Conservation (phyloP, 2,329 filamentous ascomycete genomes). For the Phialophora expanda region DNA sequence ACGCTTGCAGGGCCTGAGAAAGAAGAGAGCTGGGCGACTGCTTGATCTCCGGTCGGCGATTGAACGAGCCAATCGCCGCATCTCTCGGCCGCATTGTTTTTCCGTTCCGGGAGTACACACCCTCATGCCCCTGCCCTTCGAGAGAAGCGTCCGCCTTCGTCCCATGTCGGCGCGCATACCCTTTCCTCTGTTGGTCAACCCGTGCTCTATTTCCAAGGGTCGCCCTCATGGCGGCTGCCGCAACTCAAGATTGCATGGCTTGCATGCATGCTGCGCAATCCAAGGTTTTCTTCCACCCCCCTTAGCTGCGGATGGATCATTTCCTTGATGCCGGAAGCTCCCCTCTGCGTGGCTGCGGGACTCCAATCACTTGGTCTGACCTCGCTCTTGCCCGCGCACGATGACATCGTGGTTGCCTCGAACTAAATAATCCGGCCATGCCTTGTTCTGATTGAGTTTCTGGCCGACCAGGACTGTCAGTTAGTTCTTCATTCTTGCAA, state of each 20-base stretch:
- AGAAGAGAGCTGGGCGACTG: neutral
- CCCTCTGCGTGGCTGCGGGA: conserved; percentile 17
- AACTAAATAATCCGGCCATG: conserved; percentile 13
- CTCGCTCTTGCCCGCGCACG: conserved; percentile 4
- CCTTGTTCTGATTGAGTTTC: conserved; percentile 16
- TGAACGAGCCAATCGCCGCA: conserved; percentile 26
- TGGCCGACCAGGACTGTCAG: conserved; percentile 4
- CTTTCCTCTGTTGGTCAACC: conserved; percentile 1
- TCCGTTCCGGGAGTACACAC: conserved; percentile 29
- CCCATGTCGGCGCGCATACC: conserved; percentile 1
- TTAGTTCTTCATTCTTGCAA: conserved; percentile 21
- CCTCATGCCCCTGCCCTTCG: neutral
- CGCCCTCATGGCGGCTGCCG: neutral
- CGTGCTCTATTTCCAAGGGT: neutral
- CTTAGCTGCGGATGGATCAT: conserved; percentile 9
- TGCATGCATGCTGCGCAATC: neutral
- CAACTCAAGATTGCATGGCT: neutral
- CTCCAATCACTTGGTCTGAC: conserved; percentile 12
- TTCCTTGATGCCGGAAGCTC: conserved; percentile 16
- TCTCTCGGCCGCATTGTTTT: conserved; percentile 33
- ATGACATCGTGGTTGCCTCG: conserved; percentile 23
- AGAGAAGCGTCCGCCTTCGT: neutral
- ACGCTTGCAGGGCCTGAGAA: neutral
- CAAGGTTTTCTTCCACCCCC: conserved; percentile 6
- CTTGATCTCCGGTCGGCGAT: conserved; percentile 14